Conservation (phyloP, 129 eudicot genomes). For the Flaveria ramosissima region DNA sequence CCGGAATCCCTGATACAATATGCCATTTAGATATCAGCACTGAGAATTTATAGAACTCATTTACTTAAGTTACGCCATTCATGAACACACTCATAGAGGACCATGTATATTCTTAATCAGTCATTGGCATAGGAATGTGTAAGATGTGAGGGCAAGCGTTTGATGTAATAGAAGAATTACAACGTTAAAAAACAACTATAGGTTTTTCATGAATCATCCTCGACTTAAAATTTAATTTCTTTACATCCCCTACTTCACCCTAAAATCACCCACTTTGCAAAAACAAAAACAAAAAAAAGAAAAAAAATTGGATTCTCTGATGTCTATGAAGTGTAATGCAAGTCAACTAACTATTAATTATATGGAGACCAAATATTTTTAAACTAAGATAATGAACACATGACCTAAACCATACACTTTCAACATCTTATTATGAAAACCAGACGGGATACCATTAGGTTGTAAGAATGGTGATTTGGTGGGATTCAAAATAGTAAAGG, state of each 20-base stretch:
- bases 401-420: too few species aligned
- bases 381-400: not conserved
- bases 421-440: not conserved
- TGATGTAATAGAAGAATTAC: not conserved
- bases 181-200: not conserved
- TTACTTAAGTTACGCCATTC: not conserved
- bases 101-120: not conserved
- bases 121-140: not conserved
- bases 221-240: not conserved
- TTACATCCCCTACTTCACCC: conserved; percentile 10
- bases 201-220: not conserved
- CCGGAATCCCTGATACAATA: conserved; percentile 74
- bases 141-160: not conserved
- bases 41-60: not conserved
- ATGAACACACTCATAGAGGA: not conserved
- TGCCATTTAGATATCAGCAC: conserved; percentile 13
- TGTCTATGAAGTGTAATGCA: not conserved
- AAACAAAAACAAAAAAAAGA: not conserved
- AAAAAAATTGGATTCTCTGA: not conserved
- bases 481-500: too few species aligned
- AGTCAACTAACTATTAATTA: conserved; percentile 10
- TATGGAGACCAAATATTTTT: not conserved
- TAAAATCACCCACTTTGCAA: not conserved
- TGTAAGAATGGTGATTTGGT: not conserved
- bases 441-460: not conserved